These are phyloP conservation scores for Sechiopsis laciniata DNA, from an alignment of 306 rosid species.

Conservation along the genomic window DNA sequence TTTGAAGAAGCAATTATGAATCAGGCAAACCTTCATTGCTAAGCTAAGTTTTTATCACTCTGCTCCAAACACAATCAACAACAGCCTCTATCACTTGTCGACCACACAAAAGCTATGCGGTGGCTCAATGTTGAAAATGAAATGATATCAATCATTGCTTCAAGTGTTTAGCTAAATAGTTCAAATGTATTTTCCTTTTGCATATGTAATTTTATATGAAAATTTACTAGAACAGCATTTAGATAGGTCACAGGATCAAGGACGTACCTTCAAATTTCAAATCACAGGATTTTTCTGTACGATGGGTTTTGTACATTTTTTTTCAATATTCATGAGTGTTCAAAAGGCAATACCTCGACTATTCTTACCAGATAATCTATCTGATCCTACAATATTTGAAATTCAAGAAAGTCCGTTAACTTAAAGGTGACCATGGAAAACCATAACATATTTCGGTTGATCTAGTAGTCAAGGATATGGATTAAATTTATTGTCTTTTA, in stretches of 20 bases:
- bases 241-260: neutral
- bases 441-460: too few relatives aligned
- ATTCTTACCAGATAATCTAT: too few relatives aligned
- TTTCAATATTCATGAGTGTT: too few relatives aligned
- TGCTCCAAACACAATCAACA: neutral
- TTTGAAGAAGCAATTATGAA: conserved; percentile 3
- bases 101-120: conserved; percentile 15
- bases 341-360: too few relatives aligned
- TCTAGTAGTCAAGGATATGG: too few relatives aligned
- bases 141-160: neutral
- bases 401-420: too few relatives aligned
- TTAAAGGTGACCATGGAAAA: too few relatives aligned
- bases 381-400: too few relatives aligned
- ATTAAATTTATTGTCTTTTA: too few relatives aligned
- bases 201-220: neutral
- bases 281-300: neutral
- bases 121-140: conserved; percentile 8
- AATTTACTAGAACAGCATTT: neutral
- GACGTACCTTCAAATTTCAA: neutral
- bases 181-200: neutral
- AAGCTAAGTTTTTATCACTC: conserved; percentile 20
- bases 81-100: neutral
- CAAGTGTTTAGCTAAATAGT: conserved; percentile 4
- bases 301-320: too few relatives aligned
- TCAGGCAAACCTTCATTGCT: neutral